Evolutionary conservation across 805 yeast genomes (phyloP).

Genomic region (Yueomyces sinensis): DNA sequence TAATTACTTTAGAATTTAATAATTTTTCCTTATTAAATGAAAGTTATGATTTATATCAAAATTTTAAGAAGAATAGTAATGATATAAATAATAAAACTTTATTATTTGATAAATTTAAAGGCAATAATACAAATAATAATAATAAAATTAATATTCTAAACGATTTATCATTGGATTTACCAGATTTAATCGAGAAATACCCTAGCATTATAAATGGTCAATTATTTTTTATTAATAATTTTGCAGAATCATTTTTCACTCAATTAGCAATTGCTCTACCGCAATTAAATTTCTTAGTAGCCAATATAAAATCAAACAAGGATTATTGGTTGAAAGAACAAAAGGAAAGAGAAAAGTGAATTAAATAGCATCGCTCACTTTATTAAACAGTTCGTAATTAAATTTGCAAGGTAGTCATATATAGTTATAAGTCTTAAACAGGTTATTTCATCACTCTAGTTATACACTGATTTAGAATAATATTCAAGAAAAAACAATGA

Average conservation of each 20-base stretch:
- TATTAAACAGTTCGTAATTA: no score
- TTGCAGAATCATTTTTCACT: constrained; percentile 64
- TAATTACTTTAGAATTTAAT: constrained; percentile 63
- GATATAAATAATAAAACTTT: neutral
- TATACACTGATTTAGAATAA: no score
- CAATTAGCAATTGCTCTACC: constrained; percentile 52
- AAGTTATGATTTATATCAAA: no score
- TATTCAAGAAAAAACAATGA: no score
- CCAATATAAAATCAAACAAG: constrained; percentile 40
- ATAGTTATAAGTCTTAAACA: no score
- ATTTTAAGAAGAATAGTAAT: neutral
- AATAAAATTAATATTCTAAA: neutral
- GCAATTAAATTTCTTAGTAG: constrained; percentile 41
- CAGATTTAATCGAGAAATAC: constrained; percentile 32
- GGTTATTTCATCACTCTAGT: no score
- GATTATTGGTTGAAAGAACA: constrained; percentile 34
- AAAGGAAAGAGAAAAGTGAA: no score
- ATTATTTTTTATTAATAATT: constrained; percentile 67
- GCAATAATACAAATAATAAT: neutral
- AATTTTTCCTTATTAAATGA: constrained; percentile 52
- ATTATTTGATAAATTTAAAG: constrained; percentile 1
- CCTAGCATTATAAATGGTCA: constrained; percentile 58
- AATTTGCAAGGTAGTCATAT: no score
- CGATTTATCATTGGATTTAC: constrained; percentile 3
- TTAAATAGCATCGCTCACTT: no score